Evolutionary conservation across 1,139 yeast genomes (phyloP).

Genomic region (Nadsonia commutata): DNA sequence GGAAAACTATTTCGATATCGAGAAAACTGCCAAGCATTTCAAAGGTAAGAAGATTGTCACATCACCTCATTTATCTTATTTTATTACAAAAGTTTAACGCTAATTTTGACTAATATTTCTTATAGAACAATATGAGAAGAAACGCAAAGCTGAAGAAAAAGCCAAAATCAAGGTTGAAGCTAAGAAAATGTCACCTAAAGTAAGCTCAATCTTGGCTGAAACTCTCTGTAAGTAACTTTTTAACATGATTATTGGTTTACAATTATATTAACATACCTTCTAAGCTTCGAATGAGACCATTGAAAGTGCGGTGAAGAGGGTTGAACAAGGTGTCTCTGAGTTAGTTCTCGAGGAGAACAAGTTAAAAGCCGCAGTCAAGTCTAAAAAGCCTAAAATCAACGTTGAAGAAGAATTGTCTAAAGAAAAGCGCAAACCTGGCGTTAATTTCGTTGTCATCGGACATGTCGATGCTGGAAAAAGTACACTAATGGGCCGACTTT

Average conservation of each 20-base stretch:
- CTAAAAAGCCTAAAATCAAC: constrained; percentile 7
- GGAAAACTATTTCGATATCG: constrained; percentile 43
- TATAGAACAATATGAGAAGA: constrained; percentile 10
- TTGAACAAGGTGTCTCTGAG: neutral
- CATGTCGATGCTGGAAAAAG: constrained; percentile 98
- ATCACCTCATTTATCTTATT: neutral
- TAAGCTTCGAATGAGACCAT: no score
- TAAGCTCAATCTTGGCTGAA: no score
- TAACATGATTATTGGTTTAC: no score
- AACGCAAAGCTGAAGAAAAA: constrained; percentile 8
- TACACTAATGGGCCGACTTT: constrained; percentile 78
- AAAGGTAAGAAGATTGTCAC: constrained; percentile 22
- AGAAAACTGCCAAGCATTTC: constrained; percentile 38
- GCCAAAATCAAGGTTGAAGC: constrained; percentile 2
- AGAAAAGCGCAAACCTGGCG: constrained; percentile 9
- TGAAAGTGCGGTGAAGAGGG: no score
- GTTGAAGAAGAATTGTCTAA: constrained; percentile 11
- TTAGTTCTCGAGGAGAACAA: neutral
- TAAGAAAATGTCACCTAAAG: constrained; percentile 6
- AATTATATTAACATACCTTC: no score
- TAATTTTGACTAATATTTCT: neutral
- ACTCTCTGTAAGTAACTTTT: no score
- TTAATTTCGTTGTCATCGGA: constrained; percentile 33
- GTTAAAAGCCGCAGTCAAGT: constrained; percentile 5
- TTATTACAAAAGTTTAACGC: no score